Evolutionary conservation across 768 basidiomycete genomes (phyloP).

Genomic region (Chalciporus sphaerocephalus): DNA sequence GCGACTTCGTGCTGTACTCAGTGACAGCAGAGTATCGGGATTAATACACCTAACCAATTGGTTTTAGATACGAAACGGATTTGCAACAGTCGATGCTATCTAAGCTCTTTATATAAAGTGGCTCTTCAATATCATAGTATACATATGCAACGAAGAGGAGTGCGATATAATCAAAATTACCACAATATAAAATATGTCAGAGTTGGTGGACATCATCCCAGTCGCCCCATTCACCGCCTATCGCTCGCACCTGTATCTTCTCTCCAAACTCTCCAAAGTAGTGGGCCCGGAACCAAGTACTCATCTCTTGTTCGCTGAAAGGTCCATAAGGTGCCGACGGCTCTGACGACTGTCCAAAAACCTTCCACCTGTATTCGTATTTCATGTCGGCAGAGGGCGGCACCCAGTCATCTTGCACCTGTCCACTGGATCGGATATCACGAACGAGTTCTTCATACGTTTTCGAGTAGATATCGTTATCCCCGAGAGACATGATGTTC

Average conservation of each 20-base stretch:
- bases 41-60: conserved; percentile 11
- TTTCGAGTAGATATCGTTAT: conserved; percentile 80
- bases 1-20: conserved; percentile 8
- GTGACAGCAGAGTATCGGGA: conserved; percentile 15
- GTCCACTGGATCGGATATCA: conserved; percentile 65
- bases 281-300: conserved; percentile 70
- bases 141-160: conserved; percentile 11
- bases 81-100: too few relatives aligned
- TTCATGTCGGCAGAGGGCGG: conserved; percentile 72
- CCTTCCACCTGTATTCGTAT: conserved; percentile 81
- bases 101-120: not conserved
- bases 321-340: conserved; percentile 79
- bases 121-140: conserved; percentile 7
- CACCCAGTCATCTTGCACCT: conserved; percentile 63
- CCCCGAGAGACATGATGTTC: conserved; percentile 81
- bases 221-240: conserved; percentile 66
- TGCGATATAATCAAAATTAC: not conserved
- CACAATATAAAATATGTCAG: not conserved
- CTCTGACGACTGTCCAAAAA: conserved; percentile 45
- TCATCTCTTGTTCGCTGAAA: conserved; percentile 75
- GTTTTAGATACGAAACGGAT: conserved; percentile 1
- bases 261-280: conserved; percentile 80
- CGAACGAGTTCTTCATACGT: conserved; percentile 84
- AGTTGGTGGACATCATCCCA: conserved; percentile 50
- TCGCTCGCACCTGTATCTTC: conserved; percentile 66